Evolutionary conservation across 2,329 filamentous ascomycete species (phyloP).

Genomic region (Aspergillus chevalieri): DNA sequence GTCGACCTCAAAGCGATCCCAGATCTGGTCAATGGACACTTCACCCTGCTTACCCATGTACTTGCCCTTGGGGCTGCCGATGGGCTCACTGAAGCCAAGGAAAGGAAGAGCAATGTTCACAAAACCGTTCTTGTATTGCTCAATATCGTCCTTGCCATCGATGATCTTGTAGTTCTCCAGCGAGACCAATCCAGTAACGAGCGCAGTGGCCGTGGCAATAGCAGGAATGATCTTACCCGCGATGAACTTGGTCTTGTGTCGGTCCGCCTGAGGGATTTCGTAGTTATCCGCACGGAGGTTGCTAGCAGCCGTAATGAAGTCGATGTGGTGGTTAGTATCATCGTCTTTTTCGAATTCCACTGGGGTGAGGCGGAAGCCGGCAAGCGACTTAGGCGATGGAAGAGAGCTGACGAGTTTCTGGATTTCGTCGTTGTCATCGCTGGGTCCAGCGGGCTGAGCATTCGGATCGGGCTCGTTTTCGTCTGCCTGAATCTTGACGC

Average conservation of each 20-base stretch:
- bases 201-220: slow-evolving; percentile 92
- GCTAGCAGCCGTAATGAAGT: slow-evolving; percentile 96
- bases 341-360: slow-evolving; percentile 99
- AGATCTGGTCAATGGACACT: slow-evolving; percentile 87
- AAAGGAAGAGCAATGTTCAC: slow-evolving; percentile 93
- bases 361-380: slow-evolving; percentile 80
- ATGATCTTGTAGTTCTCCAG: slow-evolving; percentile 95
- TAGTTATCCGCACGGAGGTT: slow-evolving; percentile 97
- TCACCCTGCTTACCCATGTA: slow-evolving; percentile 72
- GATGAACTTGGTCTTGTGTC: slow-evolving; percentile 99
- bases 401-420: slow-evolving; percentile 65
- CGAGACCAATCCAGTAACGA: slow-evolving; percentile 89
- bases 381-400: slow-evolving; percentile 71
- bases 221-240: slow-evolving; percentile 99
- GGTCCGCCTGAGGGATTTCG: slow-evolving; percentile 85
- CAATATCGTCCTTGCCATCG: slow-evolving; percentile 91
- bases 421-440: slow-evolving; percentile 71
- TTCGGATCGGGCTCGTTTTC: slow-evolving; percentile 95
- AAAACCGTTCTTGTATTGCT: slow-evolving; percentile 99
- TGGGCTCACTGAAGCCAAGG: slow-evolving; percentile 97
- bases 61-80: slow-evolving; percentile 84
- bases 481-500: slow-evolving; percentile 93
- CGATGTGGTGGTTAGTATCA: slow-evolving; percentile 95
- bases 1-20: slow-evolving; percentile 91
- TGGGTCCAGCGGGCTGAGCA: slow-evolving; percentile 49